phyloP scores from a whole-genome alignment of 768 basidiomycete genomes.

The Boletellus emodensis region DNA sequence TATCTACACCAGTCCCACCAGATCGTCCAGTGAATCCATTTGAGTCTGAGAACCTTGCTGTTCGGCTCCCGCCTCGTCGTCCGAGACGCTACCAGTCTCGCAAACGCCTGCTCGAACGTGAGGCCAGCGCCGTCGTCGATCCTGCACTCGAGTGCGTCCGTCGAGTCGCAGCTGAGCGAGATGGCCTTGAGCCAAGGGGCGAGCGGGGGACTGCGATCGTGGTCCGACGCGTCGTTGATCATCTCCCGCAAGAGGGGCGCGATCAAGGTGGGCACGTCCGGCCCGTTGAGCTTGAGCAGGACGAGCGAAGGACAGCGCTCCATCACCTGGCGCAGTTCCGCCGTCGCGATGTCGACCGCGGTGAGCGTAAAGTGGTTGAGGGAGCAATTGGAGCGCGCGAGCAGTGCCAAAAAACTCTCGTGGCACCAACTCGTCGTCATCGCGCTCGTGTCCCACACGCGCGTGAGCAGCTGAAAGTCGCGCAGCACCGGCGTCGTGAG shows the following conservation, averaged over 20 bases:
- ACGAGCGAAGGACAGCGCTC: slow-evolving; percentile 30
- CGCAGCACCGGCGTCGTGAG: slow-evolving; percentile 22
- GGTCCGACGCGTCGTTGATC: slow-evolving; percentile 13
- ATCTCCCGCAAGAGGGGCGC: slow-evolving; percentile 25
- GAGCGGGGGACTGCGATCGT: slow-evolving; percentile 17
- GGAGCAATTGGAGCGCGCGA: slow-evolving; percentile 26
- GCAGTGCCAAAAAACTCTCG: slow-evolving; percentile 24
- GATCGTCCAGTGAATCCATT: slow-evolving; percentile 32
- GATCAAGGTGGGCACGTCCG: slow-evolving; percentile 18
- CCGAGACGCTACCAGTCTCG: slow-evolving; percentile 22
- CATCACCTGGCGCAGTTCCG: slow-evolving; percentile 22
- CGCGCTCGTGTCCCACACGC: slow-evolving; percentile 30
- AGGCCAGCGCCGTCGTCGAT: slow-evolving; percentile 20
- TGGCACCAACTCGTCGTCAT: slow-evolving; percentile 30
- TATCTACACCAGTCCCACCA: slow-evolving; percentile 29
- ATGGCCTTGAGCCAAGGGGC: slow-evolving; percentile 29
- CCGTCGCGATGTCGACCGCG: slow-evolving; percentile 21
- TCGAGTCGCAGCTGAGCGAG: slow-evolving; percentile 30
- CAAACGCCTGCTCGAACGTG: slow-evolving; percentile 28
- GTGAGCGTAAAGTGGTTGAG: slow-evolving; percentile 31
- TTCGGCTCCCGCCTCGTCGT: slow-evolving; percentile 20
- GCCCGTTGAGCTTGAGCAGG: slow-evolving; percentile 27
- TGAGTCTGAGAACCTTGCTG: slow-evolving; percentile 26
- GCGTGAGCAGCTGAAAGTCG: slow-evolving; percentile 31
- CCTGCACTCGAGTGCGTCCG: slow-evolving; percentile 17